These are phyloP conservation scores for Termitomyces sp. DNA, from an alignment of 768 basidiomycete species.

Conservation along the genomic window DNA sequence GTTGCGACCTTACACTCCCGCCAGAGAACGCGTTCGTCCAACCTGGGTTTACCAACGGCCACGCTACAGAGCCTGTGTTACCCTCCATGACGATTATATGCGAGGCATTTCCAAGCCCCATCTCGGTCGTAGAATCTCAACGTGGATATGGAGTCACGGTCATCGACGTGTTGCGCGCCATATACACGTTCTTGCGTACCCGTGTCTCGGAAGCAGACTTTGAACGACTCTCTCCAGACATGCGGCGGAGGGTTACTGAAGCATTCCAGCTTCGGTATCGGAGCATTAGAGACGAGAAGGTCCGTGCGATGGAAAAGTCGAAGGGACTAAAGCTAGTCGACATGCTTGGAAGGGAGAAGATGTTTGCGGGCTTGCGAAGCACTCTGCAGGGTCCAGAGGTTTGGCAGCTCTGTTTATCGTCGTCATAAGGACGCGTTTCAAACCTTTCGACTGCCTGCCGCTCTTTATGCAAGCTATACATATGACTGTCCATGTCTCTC, in stretches of 20 bases:
- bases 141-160: slow-evolving; percentile 23
- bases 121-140: slow-evolving; percentile 24
- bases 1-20: slow-evolving; percentile 13
- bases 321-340: slow-evolving; percentile 53
- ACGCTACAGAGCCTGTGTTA: slow-evolving; percentile 29
- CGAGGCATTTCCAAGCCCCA: slow-evolving; percentile 21
- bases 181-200: slow-evolving; percentile 39
- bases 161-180: slow-evolving; percentile 40
- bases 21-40: slow-evolving; percentile 3
- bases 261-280: slow-evolving; percentile 39
- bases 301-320: slow-evolving; percentile 31
- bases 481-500: slow-evolving; percentile 4
- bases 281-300: slow-evolving; percentile 23
- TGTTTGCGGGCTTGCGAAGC: slow-evolving; percentile 36
- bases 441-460: neutral
- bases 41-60: slow-evolving; percentile 19
- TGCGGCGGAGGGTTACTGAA: slow-evolving; percentile 27
- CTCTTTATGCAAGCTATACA: slow-evolving; percentile 3
- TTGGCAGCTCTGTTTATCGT: slow-evolving; percentile 29
- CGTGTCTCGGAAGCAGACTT: slow-evolving; percentile 37
- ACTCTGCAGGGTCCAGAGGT: slow-evolving; percentile 25
- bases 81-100: slow-evolving; percentile 26
- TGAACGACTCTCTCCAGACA: slow-evolving; percentile 22
- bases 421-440: neutral
- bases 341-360: slow-evolving; percentile 36